A percentile compares a stretch with the other conserved stretches of the same genome.
Evolutionary conservation across 2,329 filamentous ascomycete genomes (phyloP).

Genomic region (Pseudopyricularia cyperi): DNA sequence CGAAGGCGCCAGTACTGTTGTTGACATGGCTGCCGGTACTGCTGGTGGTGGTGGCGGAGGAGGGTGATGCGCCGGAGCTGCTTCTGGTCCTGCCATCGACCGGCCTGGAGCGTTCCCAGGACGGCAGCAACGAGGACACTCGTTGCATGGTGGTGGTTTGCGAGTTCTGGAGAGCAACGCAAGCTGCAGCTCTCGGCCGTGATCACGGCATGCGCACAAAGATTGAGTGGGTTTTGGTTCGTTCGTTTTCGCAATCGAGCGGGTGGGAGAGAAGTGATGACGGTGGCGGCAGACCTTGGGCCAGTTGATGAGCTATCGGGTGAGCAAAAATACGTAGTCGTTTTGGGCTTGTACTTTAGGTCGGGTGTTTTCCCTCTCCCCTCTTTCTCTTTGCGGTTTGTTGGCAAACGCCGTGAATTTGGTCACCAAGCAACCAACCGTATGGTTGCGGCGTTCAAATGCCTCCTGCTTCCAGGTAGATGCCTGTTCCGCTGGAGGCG

Average conservation of each 20-base stretch:
- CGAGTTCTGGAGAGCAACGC: background rate
- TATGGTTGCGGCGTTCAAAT: no score
- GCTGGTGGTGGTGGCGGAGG: background rate
- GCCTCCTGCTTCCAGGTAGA: no score
- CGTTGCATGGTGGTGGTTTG: conserved; percentile 26
- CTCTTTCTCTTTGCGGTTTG: no score
- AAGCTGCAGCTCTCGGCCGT: background rate
- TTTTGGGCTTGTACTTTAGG: no score
- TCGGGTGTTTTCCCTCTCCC: no score
- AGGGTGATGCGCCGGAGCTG: background rate
- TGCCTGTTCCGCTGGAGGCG: no score
- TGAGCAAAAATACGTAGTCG: no score
- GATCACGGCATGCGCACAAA: background rate
- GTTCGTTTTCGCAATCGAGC: background rate
- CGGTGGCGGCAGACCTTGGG: no score
- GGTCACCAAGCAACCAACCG: no score
- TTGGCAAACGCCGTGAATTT: no score
- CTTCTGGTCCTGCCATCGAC: conserved; percentile 7
- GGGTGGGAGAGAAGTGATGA: no score
- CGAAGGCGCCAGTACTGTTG: background rate
- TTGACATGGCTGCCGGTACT: background rate
- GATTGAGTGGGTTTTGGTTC: background rate
- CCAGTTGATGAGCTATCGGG: no score
- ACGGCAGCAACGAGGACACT: conserved; percentile 30
- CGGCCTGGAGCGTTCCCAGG: conserved; percentile 18